Conservation (phyloP, 176 grass and related monocot species). For the Carex littledalei region DNA sequence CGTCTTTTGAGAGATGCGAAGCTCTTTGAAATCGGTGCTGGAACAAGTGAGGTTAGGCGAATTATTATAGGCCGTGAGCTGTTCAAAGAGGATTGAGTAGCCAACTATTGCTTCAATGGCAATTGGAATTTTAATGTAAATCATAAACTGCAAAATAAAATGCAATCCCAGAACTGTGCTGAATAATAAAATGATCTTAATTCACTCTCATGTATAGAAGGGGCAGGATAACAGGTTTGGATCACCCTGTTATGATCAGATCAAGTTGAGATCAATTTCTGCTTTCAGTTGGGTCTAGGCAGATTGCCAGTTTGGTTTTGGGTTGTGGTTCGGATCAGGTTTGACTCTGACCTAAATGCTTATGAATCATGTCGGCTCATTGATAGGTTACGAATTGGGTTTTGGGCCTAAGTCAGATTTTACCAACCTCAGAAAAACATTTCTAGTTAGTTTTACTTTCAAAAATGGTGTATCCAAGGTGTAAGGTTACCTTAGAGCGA, state of each 20-base stretch:
- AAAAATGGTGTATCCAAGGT: neutral
- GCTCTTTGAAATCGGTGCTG: conserved; percentile 94
- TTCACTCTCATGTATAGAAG: neutral
- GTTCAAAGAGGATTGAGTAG: conserved; percentile 69
- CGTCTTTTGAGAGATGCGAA: conserved; percentile 99
- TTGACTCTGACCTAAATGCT: neutral
- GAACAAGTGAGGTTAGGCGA: conserved; percentile 94
- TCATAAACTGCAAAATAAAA: neutral
- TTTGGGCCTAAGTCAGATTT: neutral
- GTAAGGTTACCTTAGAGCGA: neutral
- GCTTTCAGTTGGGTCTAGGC: neutral
- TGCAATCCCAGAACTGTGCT: neutral
- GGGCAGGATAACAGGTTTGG: neutral
- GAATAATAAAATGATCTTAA: neutral
- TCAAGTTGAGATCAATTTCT: neutral
- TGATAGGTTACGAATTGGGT: neutral
- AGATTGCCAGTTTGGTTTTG: neutral
- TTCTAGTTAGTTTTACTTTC: neutral
- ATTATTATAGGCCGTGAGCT: conserved; percentile 96
- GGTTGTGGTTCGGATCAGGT: neutral
- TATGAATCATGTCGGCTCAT: neutral
- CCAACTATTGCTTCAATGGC: neutral
- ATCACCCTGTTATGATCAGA: neutral
- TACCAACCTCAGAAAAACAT: neutral
- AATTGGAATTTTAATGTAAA: neutral